Conservation (phyloP, 1,284 basidiomycete species). For the Dichomitus squalens region DNA sequence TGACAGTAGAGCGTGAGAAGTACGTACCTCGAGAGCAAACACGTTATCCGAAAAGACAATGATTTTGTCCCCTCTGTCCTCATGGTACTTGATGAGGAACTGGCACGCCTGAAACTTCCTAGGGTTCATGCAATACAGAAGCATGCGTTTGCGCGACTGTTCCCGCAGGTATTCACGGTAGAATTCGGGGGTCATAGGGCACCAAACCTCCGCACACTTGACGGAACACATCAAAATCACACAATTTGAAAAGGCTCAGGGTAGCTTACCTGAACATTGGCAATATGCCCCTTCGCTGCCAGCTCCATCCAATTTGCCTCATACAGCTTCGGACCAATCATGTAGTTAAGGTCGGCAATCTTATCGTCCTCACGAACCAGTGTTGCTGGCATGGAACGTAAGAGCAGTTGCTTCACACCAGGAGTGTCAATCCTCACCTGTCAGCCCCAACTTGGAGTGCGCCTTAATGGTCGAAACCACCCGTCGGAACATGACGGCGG, state of each 20-base stretch:
- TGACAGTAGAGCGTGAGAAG: background rate
- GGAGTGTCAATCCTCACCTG: slow-evolving; percentile 52
- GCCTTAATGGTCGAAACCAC: slow-evolving; percentile 98
- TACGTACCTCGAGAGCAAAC: slow-evolving; percentile 85
- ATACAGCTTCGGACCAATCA: slow-evolving; percentile 99
- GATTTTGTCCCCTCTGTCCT: slow-evolving; percentile 97
- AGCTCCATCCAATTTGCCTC: slow-evolving; percentile 99
- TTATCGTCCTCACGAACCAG: slow-evolving; percentile 99
- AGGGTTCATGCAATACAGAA: slow-evolving; percentile 99
- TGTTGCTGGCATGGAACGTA: slow-evolving; percentile 61
- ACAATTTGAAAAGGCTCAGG: background rate
- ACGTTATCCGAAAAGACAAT: slow-evolving; percentile 99
- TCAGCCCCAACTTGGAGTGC: slow-evolving; percentile 94
- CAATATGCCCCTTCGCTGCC: slow-evolving; percentile 98
- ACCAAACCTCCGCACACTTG: slow-evolving; percentile 99
- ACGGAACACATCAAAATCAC: background rate
- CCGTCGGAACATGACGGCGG: slow-evolving; percentile 94
- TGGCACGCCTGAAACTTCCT: slow-evolving; percentile 99
- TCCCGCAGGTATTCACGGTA: slow-evolving; percentile 97
- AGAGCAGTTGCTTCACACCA: background rate
- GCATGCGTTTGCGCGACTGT: slow-evolving; percentile 90
- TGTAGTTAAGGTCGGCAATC: slow-evolving; percentile 97
- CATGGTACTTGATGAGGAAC: slow-evolving; percentile 98
- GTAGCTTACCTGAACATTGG: slow-evolving; percentile 90
- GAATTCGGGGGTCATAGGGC: slow-evolving; percentile 99